Percentiles rank a stretch among this genome's conserved stretches.
phyloP scores from a whole-genome alignment of 257 asterid species.

The Lantana camara region DNA sequence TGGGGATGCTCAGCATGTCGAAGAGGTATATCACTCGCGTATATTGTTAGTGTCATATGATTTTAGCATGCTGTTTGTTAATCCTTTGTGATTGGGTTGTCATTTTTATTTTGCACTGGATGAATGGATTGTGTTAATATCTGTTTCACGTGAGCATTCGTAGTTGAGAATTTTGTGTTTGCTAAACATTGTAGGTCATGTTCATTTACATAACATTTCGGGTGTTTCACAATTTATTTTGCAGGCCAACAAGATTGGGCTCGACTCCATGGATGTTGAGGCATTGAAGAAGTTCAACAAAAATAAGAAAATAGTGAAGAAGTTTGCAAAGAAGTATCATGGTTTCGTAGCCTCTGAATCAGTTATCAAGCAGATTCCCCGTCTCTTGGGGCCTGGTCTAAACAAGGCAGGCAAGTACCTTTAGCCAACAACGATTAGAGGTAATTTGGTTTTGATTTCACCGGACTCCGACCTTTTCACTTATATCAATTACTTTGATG shows the following conservation, averaged over 20 bases:
- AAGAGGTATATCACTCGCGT: conserved; percentile 37
- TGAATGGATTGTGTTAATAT: no score
- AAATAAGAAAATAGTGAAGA: conserved; percentile 62
- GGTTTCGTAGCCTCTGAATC: conserved; percentile 65
- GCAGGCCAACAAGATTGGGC: conserved; percentile 59
- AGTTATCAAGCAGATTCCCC: conserved; percentile 61
- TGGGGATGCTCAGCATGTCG: conserved; percentile 62
- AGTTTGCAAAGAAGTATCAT: conserved; percentile 62
- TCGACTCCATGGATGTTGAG: conserved; percentile 68
- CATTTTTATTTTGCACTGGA: not conserved
- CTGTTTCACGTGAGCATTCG: no score
- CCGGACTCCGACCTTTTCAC: not conserved
- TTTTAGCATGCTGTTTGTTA: not conserved
- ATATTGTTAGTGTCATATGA: not conserved
- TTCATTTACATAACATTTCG: not conserved
- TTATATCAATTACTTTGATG: not conserved
- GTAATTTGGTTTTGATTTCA: not conserved
- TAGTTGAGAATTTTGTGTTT: not conserved
- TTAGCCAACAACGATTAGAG: not conserved
- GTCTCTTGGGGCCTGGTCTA: conserved; percentile 62
- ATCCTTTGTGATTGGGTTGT: no score
- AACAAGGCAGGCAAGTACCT: conserved; percentile 65
- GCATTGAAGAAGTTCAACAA: conserved; percentile 61
- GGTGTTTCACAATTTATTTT: not conserved
- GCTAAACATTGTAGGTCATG: not conserved